Evolutionary conservation across 1,284 basidiomycete species (phyloP).

Genomic region (Boletus mariae): DNA sequence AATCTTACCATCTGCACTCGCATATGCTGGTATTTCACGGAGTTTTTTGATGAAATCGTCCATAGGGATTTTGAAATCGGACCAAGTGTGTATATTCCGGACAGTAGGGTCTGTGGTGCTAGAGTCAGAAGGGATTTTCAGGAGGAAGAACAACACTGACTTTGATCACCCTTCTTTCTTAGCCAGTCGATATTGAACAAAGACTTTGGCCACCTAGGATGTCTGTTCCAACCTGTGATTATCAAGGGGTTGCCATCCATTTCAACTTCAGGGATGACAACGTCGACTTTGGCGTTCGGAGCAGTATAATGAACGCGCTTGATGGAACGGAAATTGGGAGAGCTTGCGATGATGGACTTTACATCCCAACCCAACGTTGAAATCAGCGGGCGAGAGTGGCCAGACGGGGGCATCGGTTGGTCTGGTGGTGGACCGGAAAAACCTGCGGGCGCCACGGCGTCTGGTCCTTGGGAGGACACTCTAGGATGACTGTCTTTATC

Average conservation of each 20-base stretch:
- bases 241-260: constrained; percentile 54
- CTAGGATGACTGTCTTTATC: not conserved
- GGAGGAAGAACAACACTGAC: constrained; percentile 25
- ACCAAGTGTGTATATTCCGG: constrained; percentile 51
- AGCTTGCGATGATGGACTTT: constrained; percentile 36
- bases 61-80: constrained; percentile 44
- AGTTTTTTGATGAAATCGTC: constrained; percentile 44
- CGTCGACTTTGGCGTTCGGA: constrained; percentile 28
- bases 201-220: constrained; percentile 47
- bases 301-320: constrained; percentile 39
- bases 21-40: constrained; percentile 34
- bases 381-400: constrained; percentile 26
- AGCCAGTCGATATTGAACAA: constrained; percentile 58
- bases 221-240: constrained; percentile 54
- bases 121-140: constrained; percentile 3
- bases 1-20: constrained; percentile 37
- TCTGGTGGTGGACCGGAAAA: not conserved
- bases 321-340: constrained; percentile 26
- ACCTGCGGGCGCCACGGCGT: not conserved
- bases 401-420: not conserved
- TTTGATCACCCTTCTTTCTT: constrained; percentile 32
- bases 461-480: constrained; percentile 7
- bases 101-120: constrained; percentile 43
- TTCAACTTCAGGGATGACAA: constrained; percentile 46
- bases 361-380: constrained; percentile 54